These are phyloP conservation scores for Leccinum subgranulosum DNA, from an alignment of 768 basidiomycete species.

Conservation along the genomic window DNA sequence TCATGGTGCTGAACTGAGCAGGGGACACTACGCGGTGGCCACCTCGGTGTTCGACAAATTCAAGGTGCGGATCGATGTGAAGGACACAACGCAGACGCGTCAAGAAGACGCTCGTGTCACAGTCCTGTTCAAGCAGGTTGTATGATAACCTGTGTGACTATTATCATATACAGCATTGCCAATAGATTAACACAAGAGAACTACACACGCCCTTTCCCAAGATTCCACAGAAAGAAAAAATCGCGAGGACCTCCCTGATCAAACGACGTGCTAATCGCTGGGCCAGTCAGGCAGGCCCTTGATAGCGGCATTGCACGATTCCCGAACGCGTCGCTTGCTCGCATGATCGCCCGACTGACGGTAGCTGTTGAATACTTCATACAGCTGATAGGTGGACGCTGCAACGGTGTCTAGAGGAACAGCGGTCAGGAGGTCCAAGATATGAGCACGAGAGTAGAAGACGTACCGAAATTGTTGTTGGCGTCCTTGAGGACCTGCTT, in stretches of 20 bases:
- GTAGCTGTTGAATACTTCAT: constrained; percentile 70
- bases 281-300: constrained; percentile 76
- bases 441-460: neutral
- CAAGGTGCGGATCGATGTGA: constrained; percentile 79
- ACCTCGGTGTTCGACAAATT: constrained; percentile 95
- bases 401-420: constrained; percentile 41
- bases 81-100: constrained; percentile 78
- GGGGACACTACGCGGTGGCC: constrained; percentile 2
- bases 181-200: constrained; percentile 5
- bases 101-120: constrained; percentile 36
- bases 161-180: neutral
- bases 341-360: constrained; percentile 69
- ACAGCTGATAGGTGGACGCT: constrained; percentile 73
- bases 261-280: constrained; percentile 16
- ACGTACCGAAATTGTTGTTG: constrained; percentile 48
- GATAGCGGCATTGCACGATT: constrained; percentile 75
- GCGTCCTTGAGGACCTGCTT: constrained; percentile 61
- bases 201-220: constrained; percentile 1
- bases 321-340: constrained; percentile 72
- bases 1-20: no score
- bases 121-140: constrained; percentile 52
- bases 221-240: neutral
- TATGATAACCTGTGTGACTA: constrained; percentile 18
- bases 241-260: neutral
- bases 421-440: neutral